Conservation (phyloP, 495 filamentous ascomycete species). For the Penicillium daleae region DNA sequence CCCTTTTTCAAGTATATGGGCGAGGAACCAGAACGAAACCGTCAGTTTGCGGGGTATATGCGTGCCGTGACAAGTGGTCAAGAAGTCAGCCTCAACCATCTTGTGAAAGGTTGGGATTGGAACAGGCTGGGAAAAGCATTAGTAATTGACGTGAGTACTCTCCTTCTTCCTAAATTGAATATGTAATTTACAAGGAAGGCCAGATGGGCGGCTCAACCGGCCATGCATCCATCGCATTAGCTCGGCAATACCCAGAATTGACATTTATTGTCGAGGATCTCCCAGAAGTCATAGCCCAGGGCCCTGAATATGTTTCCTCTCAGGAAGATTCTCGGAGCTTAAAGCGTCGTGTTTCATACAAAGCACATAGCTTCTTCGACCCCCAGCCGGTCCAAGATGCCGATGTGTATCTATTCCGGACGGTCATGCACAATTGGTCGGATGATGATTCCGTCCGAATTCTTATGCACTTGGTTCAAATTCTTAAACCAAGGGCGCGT, state of each 20-base stretch:
- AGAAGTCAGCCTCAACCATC: constrained; percentile 24
- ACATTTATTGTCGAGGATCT: not conserved
- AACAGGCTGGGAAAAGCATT: constrained; percentile 11
- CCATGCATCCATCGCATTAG: not conserved
- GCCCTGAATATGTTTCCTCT: not conserved
- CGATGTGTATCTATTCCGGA: not conserved
- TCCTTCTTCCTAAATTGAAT: not conserved
- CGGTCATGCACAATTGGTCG: not conserved
- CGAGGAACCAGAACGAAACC: not conserved
- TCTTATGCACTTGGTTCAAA: not conserved
- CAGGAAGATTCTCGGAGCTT: not conserved
- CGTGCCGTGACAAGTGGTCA: constrained; percentile 21
- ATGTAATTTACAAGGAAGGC: not conserved
- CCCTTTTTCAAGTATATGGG: constrained; percentile 30
- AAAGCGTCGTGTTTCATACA: not conserved
- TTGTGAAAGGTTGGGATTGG: constrained; percentile 34
- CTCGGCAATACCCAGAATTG: not conserved
- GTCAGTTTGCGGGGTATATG: constrained; percentile 32
- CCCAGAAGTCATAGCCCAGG: not conserved
- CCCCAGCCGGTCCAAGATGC: constrained; percentile 1
- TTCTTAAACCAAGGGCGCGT: not conserved
- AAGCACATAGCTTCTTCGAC: not conserved
- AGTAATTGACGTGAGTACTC: constrained; percentile 27
- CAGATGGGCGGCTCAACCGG: not conserved
- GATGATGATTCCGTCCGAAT: not conserved